These are phyloP conservation scores for Durotheca rogersii DNA, from an alignment of 495 filamentous ascomycete genomes.

Conservation along the genomic window DNA sequence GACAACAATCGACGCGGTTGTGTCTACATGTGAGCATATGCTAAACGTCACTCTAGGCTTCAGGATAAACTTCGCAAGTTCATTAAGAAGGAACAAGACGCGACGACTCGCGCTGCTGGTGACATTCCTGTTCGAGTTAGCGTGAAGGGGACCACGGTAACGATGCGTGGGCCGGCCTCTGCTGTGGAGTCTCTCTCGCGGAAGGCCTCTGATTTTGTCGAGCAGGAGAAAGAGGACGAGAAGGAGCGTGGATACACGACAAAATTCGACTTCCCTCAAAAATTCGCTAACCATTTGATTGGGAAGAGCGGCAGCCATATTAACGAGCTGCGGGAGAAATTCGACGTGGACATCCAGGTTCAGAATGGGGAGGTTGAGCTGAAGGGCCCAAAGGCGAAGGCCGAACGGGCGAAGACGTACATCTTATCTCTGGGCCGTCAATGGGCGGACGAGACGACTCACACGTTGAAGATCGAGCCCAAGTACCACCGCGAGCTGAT, in stretches of 20 bases:
- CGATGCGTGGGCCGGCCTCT: slow-evolving; percentile 71
- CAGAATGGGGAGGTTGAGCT: slow-evolving; percentile 67
- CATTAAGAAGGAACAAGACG: slow-evolving; percentile 72
- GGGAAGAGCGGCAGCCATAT: slow-evolving; percentile 91
- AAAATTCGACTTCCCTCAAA: slow-evolving; percentile 89
- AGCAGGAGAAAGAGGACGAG: slow-evolving; percentile 81
- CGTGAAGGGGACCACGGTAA: slow-evolving; percentile 56
- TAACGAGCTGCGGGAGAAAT: slow-evolving; percentile 91
- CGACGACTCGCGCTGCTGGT: slow-evolving; percentile 54
- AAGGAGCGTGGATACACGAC: slow-evolving; percentile 81
- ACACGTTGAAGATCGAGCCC: slow-evolving; percentile 82
- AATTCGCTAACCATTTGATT: slow-evolving; percentile 90
- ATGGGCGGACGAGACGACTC: slow-evolving; percentile 82
- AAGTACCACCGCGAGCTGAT: slow-evolving; percentile 88
- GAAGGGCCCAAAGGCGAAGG: slow-evolving; percentile 63
- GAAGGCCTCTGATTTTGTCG: slow-evolving; percentile 74
- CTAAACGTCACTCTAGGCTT: slow-evolving; percentile 34
- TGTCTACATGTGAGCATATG: neutral
- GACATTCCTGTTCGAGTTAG: slow-evolving; percentile 73
- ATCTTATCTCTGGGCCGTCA: slow-evolving; percentile 75
- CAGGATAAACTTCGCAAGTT: slow-evolving; percentile 78
- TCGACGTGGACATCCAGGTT: slow-evolving; percentile 95
- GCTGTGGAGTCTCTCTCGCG: slow-evolving; percentile 67
- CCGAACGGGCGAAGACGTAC: slow-evolving; percentile 75
- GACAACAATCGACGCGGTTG: no score